Conservation (phyloP, 2,329 filamentous ascomycete genomes). For the Pezicula radicicola region DNA sequence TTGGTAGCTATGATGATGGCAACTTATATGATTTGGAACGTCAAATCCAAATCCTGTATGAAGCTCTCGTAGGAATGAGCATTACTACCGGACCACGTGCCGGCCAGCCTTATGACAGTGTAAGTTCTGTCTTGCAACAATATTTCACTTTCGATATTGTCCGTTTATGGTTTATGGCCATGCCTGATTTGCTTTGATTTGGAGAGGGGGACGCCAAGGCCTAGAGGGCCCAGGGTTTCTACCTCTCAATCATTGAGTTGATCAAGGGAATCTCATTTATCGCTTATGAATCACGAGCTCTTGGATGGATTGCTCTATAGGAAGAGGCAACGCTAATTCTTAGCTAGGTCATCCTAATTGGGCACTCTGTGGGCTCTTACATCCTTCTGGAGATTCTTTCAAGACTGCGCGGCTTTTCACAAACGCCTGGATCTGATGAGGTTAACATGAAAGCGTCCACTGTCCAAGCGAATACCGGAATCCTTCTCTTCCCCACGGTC, state of each 20-base stretch:
- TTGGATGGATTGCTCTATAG: too few relatives aligned
- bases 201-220: too few relatives aligned
- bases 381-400: slow-evolving; percentile 67
- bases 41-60: slow-evolving; percentile 39
- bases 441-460: neutral
- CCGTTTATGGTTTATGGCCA: too few relatives aligned
- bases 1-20: slow-evolving; percentile 48
- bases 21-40: slow-evolving; percentile 47
- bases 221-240: too few relatives aligned
- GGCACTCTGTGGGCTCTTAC: slow-evolving; percentile 73
- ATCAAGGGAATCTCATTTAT: too few relatives aligned
- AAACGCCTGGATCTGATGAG: too few relatives aligned
- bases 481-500: slow-evolving; percentile 73
- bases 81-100: slow-evolving; percentile 24
- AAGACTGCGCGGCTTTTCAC: slow-evolving; percentile 13
- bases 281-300: too few relatives aligned
- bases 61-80: slow-evolving; percentile 14
- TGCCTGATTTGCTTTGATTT: too few relatives aligned
- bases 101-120: slow-evolving; percentile 46
- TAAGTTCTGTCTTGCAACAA: too few relatives aligned
- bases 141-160: too few relatives aligned
- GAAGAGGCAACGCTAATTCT: too few relatives aligned
- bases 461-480: slow-evolving; percentile 37
- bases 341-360: slow-evolving; percentile 55
- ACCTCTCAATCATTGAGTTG: too few relatives aligned